These are phyloP conservation scores for Centrapalus pauciflorus DNA, from an alignment of 129 eudicot species.

Conservation along the genomic window DNA sequence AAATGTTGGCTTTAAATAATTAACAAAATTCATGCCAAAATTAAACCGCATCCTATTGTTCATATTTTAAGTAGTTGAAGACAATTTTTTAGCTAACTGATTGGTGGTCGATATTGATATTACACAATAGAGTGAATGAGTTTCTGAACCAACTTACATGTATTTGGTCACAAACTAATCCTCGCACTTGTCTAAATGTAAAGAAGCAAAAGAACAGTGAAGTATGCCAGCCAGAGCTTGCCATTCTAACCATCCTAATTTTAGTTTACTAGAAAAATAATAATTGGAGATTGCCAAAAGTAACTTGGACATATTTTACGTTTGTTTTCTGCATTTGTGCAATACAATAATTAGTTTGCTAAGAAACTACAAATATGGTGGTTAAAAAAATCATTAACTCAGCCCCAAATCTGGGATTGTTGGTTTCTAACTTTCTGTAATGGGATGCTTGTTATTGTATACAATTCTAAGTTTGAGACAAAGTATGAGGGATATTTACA, in stretches of 20 bases:
- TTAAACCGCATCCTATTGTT: too few species aligned
- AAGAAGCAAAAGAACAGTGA: not conserved
- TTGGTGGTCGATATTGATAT: slow-evolving; percentile 1
- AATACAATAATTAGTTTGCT: not conserved
- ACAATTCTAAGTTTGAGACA: not conserved
- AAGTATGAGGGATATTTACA: not conserved
- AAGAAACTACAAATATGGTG: not conserved
- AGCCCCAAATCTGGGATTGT: not conserved
- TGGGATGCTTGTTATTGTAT: not conserved
- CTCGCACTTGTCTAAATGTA: not conserved
- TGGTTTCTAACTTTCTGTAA: not conserved
- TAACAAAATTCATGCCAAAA: not conserved
- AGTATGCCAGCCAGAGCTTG: not conserved
- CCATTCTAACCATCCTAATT: not conserved
- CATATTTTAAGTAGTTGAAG: not conserved
- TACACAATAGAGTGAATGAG: not conserved
- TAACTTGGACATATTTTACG: not conserved
- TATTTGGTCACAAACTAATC: not conserved
- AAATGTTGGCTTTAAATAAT: not conserved
- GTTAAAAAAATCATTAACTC: not conserved
- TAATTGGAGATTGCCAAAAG: not conserved
- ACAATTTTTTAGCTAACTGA: not conserved
- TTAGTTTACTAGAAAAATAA: not conserved
- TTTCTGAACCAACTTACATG: not conserved
- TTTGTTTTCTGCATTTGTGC: slow-evolving; percentile 1